Evolutionary conservation across 2,329 filamentous ascomycete genomes (phyloP), one percentile per base, ranked within the genome.

Genomic region (Alternaria dauci): DNA sequence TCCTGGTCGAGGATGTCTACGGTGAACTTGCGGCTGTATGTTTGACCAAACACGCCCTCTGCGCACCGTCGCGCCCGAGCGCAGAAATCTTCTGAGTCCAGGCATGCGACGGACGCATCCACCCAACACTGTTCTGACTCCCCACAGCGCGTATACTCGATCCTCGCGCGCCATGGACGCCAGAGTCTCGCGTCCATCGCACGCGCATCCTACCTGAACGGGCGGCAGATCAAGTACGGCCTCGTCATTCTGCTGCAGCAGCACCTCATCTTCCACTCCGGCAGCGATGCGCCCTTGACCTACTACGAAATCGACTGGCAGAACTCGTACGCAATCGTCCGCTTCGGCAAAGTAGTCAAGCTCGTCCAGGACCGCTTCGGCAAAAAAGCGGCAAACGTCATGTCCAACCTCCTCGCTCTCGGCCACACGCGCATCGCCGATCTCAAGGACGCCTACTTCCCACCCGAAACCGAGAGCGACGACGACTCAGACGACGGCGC

Each of bases 21-120:
- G 95, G 95, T 76, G 92, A 96, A 81, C 88, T 98, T 60, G 93
- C 93, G 64, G 92, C 93, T 77, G 94, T 97, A 91, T 39, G 67
- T 67, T 30, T 20, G 39, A 26, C 20, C 39, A 16, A 32, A 8
- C 18, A 30, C 12, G 52, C 23, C 39, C 39, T 25, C 20, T 54
- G 50, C 55, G 50, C 48, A 41, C 11, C 9, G 9, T 6, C 25
- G 23, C 47, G n/a, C 20, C 26, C 39, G 54, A 26, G 38, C 41
- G 34, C 26, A 25, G 26, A 11, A 20, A 14, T 26, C 30, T 20
- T 47, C 32, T 38, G 5, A 12, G 20, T 28, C n/a, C 34, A 41
- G 43, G 42, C 48, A 52, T 50, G 60, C 63, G 55, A 61, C 48
- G 32, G 58, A 57, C 63, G 52, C 58, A 59, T 56, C 46, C 30